Conservation (phyloP, 306 rosid species). For the Potentilla sterilis region DNA sequence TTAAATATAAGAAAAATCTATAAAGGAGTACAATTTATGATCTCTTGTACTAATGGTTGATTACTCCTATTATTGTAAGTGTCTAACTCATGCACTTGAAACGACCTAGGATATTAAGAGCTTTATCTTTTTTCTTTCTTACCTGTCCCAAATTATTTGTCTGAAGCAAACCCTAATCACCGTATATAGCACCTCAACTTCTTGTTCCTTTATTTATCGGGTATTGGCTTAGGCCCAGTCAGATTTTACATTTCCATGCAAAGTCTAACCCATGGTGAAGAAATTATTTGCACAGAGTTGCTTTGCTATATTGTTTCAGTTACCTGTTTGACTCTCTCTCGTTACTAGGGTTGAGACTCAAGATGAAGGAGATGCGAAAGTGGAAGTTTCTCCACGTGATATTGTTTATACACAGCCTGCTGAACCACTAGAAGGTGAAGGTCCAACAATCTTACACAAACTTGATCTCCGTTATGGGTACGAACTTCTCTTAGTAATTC, state of each 20-base stretch:
- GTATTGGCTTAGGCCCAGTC: neutral
- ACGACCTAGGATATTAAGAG: neutral
- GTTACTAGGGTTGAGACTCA: slow-evolving; percentile 88
- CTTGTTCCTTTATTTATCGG: neutral
- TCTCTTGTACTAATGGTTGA: neutral
- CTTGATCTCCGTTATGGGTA: slow-evolving; percentile 99
- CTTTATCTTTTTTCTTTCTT: neutral
- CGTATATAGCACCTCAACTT: neutral
- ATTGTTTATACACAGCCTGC: slow-evolving; percentile 80
- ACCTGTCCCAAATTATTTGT: neutral
- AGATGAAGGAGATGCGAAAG: slow-evolving; percentile 95
- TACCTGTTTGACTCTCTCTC: slow-evolving; percentile 31
- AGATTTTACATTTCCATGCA: neutral
- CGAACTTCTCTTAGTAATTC: slow-evolving; percentile 18
- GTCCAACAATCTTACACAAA: slow-evolving; percentile 65
- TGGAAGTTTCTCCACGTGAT: slow-evolving; percentile 95
- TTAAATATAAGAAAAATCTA: neutral
- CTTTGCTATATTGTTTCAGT: neutral
- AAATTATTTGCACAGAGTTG: neutral
- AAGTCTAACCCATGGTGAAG: neutral
- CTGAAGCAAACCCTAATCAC: neutral
- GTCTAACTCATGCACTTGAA: neutral
- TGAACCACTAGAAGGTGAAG: slow-evolving; percentile 68
- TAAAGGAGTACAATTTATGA: neutral
- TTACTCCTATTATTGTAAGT: neutral